Evolutionary conservation across 352 stramenopile genomes (phyloP).

Genomic region (Pythium sukuiense): DNA sequence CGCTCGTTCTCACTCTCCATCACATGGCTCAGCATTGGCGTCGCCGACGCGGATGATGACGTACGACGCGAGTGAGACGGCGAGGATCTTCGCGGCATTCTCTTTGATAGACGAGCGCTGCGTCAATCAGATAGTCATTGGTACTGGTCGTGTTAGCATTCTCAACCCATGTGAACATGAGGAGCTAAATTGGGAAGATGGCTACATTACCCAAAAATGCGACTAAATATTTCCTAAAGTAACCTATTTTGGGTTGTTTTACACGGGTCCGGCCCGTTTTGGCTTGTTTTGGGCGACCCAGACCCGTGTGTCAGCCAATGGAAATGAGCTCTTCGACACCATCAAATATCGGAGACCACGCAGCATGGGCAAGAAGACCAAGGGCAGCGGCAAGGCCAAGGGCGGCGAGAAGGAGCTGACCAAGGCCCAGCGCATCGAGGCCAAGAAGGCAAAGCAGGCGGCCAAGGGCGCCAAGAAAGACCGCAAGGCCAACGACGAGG

Average conservation of each 20-base stretch:
- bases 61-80: slow-evolving; percentile 7
- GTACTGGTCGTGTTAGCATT: background rate
- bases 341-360: background rate
- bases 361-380: slow-evolving; percentile 67
- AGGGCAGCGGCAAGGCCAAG: slow-evolving; percentile 43
- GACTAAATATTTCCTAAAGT: background rate
- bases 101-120: background rate
- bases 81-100: slow-evolving; percentile 8
- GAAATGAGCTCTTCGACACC: slow-evolving; percentile 6
- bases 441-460: slow-evolving; percentile 83
- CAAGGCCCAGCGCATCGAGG: slow-evolving; percentile 74
- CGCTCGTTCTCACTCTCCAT: slow-evolving; percentile 19
- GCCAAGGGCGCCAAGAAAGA: slow-evolving; percentile 80
- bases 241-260: background rate
- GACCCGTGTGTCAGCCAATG: slow-evolving; percentile 15
- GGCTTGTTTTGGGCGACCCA: slow-evolving; percentile 4
- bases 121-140: background rate
- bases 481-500: slow-evolving; percentile 70
- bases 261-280: background rate
- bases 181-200: slow-evolving; percentile 20
- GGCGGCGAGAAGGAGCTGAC: slow-evolving; percentile 59
- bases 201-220: slow-evolving; percentile 15
- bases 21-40: slow-evolving; percentile 5
- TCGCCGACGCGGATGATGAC: background rate
- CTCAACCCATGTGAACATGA: background rate